Base-by-base conservation (phyloP, 768 basidiomycete genomes). In the Harrya chromipes region DNA sequence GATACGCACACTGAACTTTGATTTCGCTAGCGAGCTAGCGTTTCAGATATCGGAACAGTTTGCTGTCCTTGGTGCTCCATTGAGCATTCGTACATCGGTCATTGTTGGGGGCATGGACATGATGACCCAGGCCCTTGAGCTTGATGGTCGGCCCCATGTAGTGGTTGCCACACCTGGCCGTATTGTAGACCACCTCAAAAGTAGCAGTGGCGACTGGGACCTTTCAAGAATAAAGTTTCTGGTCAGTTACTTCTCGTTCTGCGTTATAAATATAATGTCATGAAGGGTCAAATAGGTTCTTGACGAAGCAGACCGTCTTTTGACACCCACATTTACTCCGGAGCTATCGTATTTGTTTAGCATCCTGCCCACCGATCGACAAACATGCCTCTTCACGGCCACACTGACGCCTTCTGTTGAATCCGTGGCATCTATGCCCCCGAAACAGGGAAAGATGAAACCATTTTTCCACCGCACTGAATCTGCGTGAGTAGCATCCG, bases 41-140 rank as follows among this genome's bases (percentile, higher is more conserved):
- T 97, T 97, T 63, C 97, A 99, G 64, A 93, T 99, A 43, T 81
- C 94, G 2, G 95, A 97, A 55, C 97, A 99, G 65, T 97, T 98
- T 66, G 82, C 85, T 2, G 94, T 94, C 6, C 77, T 99, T 2
- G 95, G 97, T 21, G 75, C 81, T 16, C 75, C 91, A 11, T 70
- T 97, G 50, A 92, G 86, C 61, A 70, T 92, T 41, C 83, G 84
- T 26, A 95, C 93, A 9, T 81, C 87, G 10, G 93, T 97, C 8
- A 74, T 97, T 27, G 94, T 98, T 2, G 97, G 97, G 16, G 97
- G 97, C 6, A 95, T 99, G 92, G 97, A 99, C 60, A 95, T 95
- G 86, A 92, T 97, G 76, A 66, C 83, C 1, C 97, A 99, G 65
- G 91, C 95, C 0, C 73, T 90, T 16, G 93, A 94, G 60, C 80